Evolutionary conservation across 208 protist genomes (phyloP).

Genomic region (Naegleria fowleri): DNA sequence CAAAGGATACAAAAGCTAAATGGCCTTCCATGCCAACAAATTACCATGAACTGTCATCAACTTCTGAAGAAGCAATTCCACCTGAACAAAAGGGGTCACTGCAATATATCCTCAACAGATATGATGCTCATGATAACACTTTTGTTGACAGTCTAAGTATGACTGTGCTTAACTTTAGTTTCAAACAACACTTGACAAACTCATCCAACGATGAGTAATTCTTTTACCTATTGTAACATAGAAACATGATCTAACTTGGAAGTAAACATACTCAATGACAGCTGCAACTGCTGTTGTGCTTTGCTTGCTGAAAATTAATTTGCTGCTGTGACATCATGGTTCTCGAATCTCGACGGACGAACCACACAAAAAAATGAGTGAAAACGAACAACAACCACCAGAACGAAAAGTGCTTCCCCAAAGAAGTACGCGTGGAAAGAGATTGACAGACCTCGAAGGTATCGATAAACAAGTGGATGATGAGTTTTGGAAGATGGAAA

Average conservation of each 20-base stretch:
- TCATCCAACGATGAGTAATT: background rate
- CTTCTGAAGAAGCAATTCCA: background rate
- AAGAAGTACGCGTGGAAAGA: background rate
- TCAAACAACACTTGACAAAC: background rate
- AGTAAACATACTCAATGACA: background rate
- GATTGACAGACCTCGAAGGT: background rate
- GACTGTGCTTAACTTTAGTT: background rate
- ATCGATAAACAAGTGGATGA: constrained; percentile 6
- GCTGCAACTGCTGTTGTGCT: background rate
- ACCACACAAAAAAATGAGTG: no score
- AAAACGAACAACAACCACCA: no score
- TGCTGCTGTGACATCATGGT: no score
- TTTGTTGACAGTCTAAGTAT: background rate
- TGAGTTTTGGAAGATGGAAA: background rate
- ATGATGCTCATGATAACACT: background rate
- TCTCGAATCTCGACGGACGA: no score
- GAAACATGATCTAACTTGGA: background rate
- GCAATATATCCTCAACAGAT: constrained; percentile 3
- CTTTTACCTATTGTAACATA: background rate
- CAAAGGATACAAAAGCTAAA: background rate
- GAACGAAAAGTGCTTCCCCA: background rate
- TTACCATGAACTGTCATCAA: background rate
- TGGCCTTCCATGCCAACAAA: constrained; percentile 7
- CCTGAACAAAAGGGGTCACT: background rate
- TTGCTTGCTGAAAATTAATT: background rate